A percentile compares a stretch with the other conserved stretches of the same genome.
These are phyloP conservation scores for Solanum pinnatisectum DNA, from an alignment of 257 asterid species.

Conservation along the genomic window DNA sequence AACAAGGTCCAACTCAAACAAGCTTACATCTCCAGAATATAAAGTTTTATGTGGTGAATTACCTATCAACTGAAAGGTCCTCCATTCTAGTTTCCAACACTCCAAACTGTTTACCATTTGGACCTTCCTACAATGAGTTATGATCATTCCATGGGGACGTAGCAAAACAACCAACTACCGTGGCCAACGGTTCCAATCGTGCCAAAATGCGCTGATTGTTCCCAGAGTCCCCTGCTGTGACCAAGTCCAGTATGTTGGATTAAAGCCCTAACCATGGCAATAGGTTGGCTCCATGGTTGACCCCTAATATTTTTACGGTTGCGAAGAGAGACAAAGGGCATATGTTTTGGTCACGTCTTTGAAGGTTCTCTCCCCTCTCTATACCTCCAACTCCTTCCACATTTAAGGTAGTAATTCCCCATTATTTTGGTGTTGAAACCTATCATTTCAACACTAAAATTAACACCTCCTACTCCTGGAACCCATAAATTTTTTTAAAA, in stretches of 20 bases:
- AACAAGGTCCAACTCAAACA: background rate
- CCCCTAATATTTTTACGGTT: background rate
- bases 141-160: background rate
- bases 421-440: background rate
- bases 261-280: background rate
- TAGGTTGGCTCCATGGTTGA: background rate
- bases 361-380: background rate
- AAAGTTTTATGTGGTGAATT: background rate
- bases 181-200: background rate
- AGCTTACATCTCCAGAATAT: background rate
- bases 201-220: background rate
- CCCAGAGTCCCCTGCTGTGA: background rate
- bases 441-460: background rate
- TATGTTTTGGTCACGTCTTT: background rate
- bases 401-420: background rate
- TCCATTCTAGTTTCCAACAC: background rate
- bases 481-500: background rate
- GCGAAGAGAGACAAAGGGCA: background rate
- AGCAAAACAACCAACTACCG: background rate
- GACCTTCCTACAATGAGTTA: background rate
- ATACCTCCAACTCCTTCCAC: background rate
- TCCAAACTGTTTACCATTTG: background rate
- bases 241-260: background rate
- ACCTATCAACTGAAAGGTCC: background rate
- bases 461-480: background rate